Percentiles rank a stretch among this genome's conserved stretches.
phyloP scores from a whole-genome alignment of 495 filamentous ascomycete genomes.

The Penicillium egyptiacum region DNA sequence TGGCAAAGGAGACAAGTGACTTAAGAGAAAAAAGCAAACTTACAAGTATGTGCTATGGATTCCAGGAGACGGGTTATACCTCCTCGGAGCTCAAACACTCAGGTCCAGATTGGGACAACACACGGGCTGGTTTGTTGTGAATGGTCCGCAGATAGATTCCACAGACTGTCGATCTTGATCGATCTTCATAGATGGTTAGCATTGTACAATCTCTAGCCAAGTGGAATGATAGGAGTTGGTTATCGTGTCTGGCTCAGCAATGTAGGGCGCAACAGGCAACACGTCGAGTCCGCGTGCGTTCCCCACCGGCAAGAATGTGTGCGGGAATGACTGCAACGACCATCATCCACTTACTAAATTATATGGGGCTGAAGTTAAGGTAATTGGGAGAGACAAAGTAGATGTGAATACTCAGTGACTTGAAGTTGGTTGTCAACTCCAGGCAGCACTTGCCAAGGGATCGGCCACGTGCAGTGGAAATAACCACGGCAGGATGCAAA shows the following conservation, averaged over 20 bases:
- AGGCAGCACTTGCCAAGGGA: conserved; percentile 11
- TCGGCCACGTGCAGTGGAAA: conserved; percentile 4
- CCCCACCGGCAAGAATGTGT: conserved; percentile 15
- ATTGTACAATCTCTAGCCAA: neutral
- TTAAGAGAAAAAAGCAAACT: conserved; percentile 11
- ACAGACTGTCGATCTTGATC: conserved; percentile 21
- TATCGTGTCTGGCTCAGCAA: conserved; percentile 19
- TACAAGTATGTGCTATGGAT: conserved; percentile 26
- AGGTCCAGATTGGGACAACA: conserved; percentile 12
- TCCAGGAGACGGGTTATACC: conserved; percentile 11
- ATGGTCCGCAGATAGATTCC: conserved; percentile 21
- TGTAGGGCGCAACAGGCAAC: conserved; percentile 18
- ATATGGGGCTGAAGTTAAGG: neutral
- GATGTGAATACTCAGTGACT: neutral
- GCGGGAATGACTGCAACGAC: conserved; percentile 12
- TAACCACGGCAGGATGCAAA: neutral
- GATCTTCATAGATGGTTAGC: conserved; percentile 21
- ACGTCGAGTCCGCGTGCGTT: conserved; percentile 6
- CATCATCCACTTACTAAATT: neutral
- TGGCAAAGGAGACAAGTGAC: neutral
- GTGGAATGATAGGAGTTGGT: conserved; percentile 1
- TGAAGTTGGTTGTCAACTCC: conserved; percentile 1
- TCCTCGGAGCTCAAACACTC: neutral
- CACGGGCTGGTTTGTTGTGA: conserved; percentile 21
- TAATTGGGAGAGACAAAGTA: neutral